phyloP scores from a whole-genome alignment of 768 basidiomycete species.

The Boletus coccyginus region DNA sequence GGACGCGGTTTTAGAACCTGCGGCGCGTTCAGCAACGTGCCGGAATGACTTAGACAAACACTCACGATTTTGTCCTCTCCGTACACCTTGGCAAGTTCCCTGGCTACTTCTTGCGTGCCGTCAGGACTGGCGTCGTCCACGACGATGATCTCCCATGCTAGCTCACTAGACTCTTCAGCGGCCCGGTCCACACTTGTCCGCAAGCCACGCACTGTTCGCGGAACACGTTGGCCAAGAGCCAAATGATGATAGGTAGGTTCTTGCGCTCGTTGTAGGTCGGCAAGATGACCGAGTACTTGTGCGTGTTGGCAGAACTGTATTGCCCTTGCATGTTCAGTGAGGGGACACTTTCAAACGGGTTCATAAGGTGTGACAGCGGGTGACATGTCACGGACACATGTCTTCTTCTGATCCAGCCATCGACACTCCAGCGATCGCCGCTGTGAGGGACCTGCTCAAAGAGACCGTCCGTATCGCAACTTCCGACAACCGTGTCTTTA shows the following conservation, averaged over 20 bases:
- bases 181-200: background rate
- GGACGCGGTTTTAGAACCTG: conserved; percentile 83
- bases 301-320: conserved; percentile 40
- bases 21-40: conserved; percentile 3
- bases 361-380: conserved; percentile 42
- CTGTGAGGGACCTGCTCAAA: conserved; percentile 44
- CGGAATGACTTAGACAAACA: conserved; percentile 3
- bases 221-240: conserved; percentile 80
- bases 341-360: conserved; percentile 58
- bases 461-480: conserved; percentile 63
- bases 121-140: conserved; percentile 94
- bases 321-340: conserved; percentile 65
- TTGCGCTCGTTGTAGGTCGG: conserved; percentile 95
- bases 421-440: conserved; percentile 23
- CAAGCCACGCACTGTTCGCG: conserved; percentile 59
- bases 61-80: conserved; percentile 82
- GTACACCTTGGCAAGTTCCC: conserved; percentile 72
- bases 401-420: conserved; percentile 13
- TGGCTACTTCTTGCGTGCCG: conserved; percentile 87
- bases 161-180: conserved; percentile 43
- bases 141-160: conserved; percentile 86
- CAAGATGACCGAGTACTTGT: conserved; percentile 90
- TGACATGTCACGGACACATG: conserved; percentile 23
- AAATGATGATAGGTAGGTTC: conserved; percentile 85
- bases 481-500: conserved; percentile 71